Percentiles rank a stretch among this genome's conserved stretches.
phyloP scores from a whole-genome alignment of 345 rosid species.

The Citrus sp. region DNA sequence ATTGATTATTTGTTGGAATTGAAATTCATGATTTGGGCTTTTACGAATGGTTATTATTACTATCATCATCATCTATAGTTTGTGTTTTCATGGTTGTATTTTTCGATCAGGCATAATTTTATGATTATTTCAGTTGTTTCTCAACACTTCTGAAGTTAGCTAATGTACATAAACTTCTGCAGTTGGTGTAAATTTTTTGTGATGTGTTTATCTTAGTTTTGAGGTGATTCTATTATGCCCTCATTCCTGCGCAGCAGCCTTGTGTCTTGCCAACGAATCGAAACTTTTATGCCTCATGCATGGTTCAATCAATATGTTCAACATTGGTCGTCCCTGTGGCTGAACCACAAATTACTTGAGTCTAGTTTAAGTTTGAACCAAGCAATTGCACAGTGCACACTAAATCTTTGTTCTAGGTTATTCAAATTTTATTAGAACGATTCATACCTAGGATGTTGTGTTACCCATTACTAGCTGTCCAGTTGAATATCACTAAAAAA shows the following conservation, averaged over 20 bases:
- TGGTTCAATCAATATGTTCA: no score
- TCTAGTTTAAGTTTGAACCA: no score
- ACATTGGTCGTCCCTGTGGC: no score
- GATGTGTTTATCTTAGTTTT: background rate
- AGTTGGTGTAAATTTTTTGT: background rate
- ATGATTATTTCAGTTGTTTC: background rate
- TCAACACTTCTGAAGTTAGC: background rate
- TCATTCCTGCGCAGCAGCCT: background rate
- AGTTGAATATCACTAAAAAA: no score
- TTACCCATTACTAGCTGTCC: no score
- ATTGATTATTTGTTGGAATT: conserved; percentile 14
- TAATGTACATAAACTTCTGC: background rate
- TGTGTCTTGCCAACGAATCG: background rate
- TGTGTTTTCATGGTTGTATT: background rate
- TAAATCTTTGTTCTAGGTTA: no score
- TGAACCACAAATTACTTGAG: no score
- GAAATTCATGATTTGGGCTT: background rate
- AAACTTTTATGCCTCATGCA: no score
- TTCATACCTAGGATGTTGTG: no score
- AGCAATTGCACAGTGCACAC: no score
- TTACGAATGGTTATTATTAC: background rate
- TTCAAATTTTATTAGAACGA: no score
- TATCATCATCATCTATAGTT: background rate
- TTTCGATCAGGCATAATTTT: background rate
- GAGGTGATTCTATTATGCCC: background rate